Base-by-base conservation (phyloP, 192 early-diverging fungal species). In the Coemansia sp. region DNA sequence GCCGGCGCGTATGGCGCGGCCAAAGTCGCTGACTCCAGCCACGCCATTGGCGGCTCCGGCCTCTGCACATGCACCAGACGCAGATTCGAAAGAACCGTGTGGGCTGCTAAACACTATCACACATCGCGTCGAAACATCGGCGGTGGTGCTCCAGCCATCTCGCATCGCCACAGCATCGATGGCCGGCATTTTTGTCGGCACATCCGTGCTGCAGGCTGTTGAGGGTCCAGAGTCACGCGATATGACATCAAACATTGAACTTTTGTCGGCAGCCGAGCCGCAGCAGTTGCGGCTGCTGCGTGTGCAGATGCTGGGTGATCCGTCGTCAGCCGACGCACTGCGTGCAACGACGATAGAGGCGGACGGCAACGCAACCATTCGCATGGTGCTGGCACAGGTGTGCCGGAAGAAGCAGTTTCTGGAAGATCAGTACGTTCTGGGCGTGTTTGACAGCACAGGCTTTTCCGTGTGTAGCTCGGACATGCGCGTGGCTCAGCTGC, bases 321-420 rank as follows among this genome's bases (percentile, higher is more conserved):
- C 66, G 1, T 32, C 57, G 39, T 64, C 75, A 0, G 66, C 73
- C 17, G 69, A 94, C 58, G 93, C 97, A 25, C 86, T 93, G 62
- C 93, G 92, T 39, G 94, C 94, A 0, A 97, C 94, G 1, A 97
- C 93, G 1, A 87, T 98, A 10, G 88, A 88, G 45, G 86, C 94
- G 10, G 70, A 85, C 45, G 74, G 85, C 10, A 84, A 86, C 58
- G 89, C 88, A 65, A 85, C 90, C 15, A 85, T 99, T 48, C 83
- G 83, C 22, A 88, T 90, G 49, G 89, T 96, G 14, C 87, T 98
- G 52, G 87, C 93, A 5, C 73, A 84, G 6, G 92, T 99, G 39
- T 98, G 95, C 64, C 74, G 80, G 25, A 96, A 96, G 67, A 85
- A 94, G 50, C 93, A 92, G 72, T 87, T 97, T 62, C 85, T 94